A percentile compares a stretch with the other conserved stretches of the same genome.
phyloP scores from a whole-genome alignment of 257 asterid genomes.

The Scutellaria barbata region DNA sequence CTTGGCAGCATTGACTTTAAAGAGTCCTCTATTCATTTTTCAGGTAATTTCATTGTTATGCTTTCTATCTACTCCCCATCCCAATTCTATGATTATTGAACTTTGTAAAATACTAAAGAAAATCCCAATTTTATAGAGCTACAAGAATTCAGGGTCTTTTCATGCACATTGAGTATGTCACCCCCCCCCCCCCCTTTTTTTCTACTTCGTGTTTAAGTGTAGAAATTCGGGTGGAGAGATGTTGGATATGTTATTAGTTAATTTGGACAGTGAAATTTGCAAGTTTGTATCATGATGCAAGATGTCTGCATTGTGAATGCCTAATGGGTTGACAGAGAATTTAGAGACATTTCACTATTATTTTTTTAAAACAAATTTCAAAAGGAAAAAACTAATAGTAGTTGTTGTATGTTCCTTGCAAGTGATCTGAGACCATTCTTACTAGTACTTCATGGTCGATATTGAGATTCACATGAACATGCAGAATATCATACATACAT shows the following conservation, averaged over 20 bases:
- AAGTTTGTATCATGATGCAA: background rate
- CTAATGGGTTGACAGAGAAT: slow-evolving; percentile 1
- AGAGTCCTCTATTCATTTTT: background rate
- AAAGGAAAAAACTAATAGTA: background rate
- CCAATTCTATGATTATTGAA: slow-evolving; percentile 18
- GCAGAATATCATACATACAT: background rate
- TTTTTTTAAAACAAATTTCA: background rate
- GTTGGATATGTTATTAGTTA: background rate
- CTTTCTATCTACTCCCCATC: slow-evolving; percentile 9
- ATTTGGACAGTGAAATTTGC: background rate
- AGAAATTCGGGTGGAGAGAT: background rate
- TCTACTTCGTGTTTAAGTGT: background rate
- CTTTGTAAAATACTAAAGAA: slow-evolving; percentile 5
- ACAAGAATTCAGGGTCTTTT: background rate
- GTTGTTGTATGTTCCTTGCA: background rate
- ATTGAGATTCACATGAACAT: background rate
- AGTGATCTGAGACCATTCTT: background rate
- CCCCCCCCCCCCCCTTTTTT: no score
- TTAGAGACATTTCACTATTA: background rate
- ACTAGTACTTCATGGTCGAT: slow-evolving; percentile 5
- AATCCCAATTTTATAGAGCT: slow-evolving; percentile 7
- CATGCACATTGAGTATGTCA: background rate
- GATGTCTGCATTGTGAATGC: background rate
- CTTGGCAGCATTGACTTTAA: background rate
- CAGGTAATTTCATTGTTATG: background rate